Percentiles rank a stretch among this genome's conserved stretches.
Evolutionary conservation across 2,329 filamentous ascomycete genomes (phyloP).

Genomic region (Aphanoascus verrucosus): DNA sequence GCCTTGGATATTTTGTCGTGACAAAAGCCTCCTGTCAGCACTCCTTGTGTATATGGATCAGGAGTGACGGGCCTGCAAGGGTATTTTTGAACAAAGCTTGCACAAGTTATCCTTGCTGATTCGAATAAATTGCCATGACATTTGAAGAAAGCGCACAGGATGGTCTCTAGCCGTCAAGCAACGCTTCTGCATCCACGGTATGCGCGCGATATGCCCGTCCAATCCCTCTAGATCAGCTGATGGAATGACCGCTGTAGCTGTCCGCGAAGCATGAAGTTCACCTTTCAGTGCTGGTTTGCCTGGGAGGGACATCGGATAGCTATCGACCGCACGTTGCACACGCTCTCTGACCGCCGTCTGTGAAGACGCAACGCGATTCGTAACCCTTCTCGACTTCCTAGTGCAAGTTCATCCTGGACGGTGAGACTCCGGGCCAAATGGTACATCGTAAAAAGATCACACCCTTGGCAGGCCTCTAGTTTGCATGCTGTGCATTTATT

Average conservation of each 20-base stretch:
- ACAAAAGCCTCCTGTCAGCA: not conserved
- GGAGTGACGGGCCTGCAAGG: not conserved
- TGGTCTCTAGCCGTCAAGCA: not conserved
- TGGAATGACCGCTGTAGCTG: not conserved
- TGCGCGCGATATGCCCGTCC: not conserved
- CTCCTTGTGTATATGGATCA: not conserved
- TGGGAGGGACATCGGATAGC: not conserved
- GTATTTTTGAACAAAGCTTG: slow-evolving; percentile 2
- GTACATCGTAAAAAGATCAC: not conserved
- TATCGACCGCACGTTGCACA: not conserved
- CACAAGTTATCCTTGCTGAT: not conserved
- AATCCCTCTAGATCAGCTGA: not conserved
- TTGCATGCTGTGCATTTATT: not conserved
- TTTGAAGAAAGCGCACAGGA: not conserved
- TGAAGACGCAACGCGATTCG: not conserved
- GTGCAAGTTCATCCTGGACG: not conserved
- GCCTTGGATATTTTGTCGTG: not conserved
- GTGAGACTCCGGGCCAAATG: not conserved
- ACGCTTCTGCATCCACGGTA: not conserved
- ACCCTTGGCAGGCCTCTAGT: not conserved
- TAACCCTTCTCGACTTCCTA: not conserved
- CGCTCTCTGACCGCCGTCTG: not conserved
- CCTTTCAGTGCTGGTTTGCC: not conserved
- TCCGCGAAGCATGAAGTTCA: not conserved
- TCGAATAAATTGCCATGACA: slow-evolving; percentile 2